A percentile compares a stretch with the other conserved stretches of the same genome.
Conservation (phyloP, 345 rosid species). For the Populus nigra region DNA sequence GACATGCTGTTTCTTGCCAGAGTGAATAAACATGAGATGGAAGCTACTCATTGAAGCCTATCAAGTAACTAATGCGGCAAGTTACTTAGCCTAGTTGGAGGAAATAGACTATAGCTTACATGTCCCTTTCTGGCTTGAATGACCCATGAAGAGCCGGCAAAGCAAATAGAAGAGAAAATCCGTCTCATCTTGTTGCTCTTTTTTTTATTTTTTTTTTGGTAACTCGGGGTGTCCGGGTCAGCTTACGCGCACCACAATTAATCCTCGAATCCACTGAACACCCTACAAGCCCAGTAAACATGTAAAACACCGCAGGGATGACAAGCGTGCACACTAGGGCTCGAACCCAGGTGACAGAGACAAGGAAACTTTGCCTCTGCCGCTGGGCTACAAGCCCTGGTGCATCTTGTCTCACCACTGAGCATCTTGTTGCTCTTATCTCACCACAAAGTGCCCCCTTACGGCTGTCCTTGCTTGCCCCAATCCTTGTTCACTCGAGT, state of each 20-base stretch:
- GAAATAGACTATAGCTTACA: neutral
- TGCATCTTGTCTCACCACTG: too few relatives aligned
- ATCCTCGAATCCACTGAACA: too few relatives aligned
- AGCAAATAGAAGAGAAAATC: neutral
- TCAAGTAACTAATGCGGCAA: neutral
- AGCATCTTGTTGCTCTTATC: neutral
- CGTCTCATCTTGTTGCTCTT: neutral
- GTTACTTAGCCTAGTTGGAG: neutral
- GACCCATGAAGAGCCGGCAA: neutral
- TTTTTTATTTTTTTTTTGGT: too few relatives aligned
- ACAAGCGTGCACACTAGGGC: too few relatives aligned
- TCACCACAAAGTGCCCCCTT: neutral
- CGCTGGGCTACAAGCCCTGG: too few relatives aligned
- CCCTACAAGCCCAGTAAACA: too few relatives aligned
- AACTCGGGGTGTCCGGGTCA: too few relatives aligned
- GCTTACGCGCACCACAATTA: too few relatives aligned
- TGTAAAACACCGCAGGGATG: too few relatives aligned
- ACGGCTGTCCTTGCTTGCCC: neutral
- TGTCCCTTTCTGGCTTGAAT: neutral
- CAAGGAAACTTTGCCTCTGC: too few relatives aligned
- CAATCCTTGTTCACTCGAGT: neutral
- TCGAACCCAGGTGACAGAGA: too few relatives aligned
- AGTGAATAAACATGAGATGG: neutral
- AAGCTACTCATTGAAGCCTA: neutral
- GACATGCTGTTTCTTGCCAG: neutral